phyloP scores from a whole-genome alignment of 192 early-diverging fungal species.

The Mortierella alpina region DNA sequence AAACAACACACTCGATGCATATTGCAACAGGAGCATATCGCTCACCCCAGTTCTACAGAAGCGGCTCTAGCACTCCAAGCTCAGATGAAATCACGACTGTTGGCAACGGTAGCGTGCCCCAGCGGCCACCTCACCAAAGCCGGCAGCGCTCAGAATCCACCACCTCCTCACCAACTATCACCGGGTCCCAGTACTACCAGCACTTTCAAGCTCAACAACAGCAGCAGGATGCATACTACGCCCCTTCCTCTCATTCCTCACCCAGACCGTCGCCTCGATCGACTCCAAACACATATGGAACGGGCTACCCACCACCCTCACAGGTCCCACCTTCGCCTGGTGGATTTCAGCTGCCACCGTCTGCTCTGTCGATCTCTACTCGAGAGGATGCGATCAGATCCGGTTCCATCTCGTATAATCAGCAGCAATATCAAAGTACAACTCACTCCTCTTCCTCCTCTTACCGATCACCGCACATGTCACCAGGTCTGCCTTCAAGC shows the following conservation, averaged over 20 bases:
- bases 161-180: conserved; percentile 26
- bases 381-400: conserved; percentile 31
- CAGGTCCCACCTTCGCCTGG: conserved; percentile 38
- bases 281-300: conserved; percentile 21
- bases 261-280: conserved; percentile 38
- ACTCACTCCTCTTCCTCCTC: conserved; percentile 19
- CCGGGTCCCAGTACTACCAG: conserved; percentile 26
- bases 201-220: conserved; percentile 28
- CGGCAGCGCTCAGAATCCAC: conserved; percentile 30
- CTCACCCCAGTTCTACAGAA: conserved; percentile 29
- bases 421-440: conserved; percentile 5
- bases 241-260: conserved; percentile 24
- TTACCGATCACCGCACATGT: conserved; percentile 37
- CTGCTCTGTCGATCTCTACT: conserved; percentile 21
- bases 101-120: conserved; percentile 25
- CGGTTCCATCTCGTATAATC: conserved; percentile 26
- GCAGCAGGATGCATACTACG: conserved; percentile 32
- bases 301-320: conserved; percentile 18
- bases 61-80: conserved; percentile 1
- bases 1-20: background rate
- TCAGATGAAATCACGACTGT: conserved; percentile 32
- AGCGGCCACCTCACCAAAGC: conserved; percentile 31
- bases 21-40: conserved; percentile 9
- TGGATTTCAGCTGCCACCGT: conserved; percentile 38
- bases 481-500: conserved; percentile 22